phyloP scores from a whole-genome alignment of 192 early-diverging fungal species.

The Chytriomyces hyalinus region DNA sequence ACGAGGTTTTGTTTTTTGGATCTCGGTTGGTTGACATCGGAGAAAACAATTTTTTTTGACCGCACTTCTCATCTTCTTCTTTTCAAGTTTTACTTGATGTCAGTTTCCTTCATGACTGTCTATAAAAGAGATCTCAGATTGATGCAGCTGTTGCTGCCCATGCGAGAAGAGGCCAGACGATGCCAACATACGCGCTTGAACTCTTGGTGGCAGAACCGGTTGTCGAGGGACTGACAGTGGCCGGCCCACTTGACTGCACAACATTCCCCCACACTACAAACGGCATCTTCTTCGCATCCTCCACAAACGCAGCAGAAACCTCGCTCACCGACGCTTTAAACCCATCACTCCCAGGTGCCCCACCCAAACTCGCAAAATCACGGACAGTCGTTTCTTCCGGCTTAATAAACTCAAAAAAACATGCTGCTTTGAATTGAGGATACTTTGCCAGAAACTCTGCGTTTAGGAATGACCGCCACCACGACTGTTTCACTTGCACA shows the following conservation, averaged over 20 bases:
- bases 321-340: background rate
- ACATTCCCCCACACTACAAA: background rate
- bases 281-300: background rate
- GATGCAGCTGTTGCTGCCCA: too few species aligned
- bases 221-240: background rate
- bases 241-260: background rate
- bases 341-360: background rate
- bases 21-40: too few species aligned
- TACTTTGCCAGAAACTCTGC: slow-evolving; percentile 25
- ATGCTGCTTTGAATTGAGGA: slow-evolving; percentile 31
- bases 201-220: background rate
- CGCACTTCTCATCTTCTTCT: too few species aligned
- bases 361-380: slow-evolving; percentile 28
- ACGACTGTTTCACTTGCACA: slow-evolving; percentile 32
- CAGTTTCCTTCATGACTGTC: too few species aligned
- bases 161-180: background rate
- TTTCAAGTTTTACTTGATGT: too few species aligned
- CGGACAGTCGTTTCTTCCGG: slow-evolving; percentile 30
- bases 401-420: slow-evolving; percentile 37
- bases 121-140: too few species aligned
- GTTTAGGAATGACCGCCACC: slow-evolving; percentile 34
- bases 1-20: too few species aligned
- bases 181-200: background rate
- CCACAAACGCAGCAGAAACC: background rate
- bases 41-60: too few species aligned